Percentiles rank a stretch among this genome's conserved stretches.
phyloP scores from a whole-genome alignment of 768 basidiomycete species.

The Suillus sp. region DNA sequence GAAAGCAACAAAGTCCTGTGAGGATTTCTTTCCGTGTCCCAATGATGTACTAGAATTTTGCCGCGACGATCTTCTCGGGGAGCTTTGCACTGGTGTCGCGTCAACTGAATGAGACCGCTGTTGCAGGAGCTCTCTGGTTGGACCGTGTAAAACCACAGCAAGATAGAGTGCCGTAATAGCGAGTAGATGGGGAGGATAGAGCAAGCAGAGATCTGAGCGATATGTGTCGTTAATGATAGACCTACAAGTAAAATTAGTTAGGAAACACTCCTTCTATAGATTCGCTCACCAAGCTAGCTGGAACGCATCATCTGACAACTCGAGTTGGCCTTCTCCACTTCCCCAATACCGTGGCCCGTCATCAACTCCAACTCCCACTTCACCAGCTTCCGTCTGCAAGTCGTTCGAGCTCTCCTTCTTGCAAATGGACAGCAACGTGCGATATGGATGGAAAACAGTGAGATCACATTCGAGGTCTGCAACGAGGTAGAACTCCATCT shows the following conservation, averaged over 20 bases:
- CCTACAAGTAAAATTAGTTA: constrained; percentile 45
- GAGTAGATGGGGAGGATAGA: constrained; percentile 94
- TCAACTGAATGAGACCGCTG: constrained; percentile 36
- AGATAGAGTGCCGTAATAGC: constrained; percentile 92
- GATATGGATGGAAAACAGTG: constrained; percentile 92
- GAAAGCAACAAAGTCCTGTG: constrained; percentile 76
- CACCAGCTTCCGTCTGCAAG: constrained; percentile 55
- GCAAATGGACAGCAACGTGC: constrained; percentile 79
- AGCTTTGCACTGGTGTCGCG: constrained; percentile 32
- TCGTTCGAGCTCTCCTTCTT: constrained; percentile 51
- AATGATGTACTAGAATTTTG: constrained; percentile 39
- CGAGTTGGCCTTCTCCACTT: constrained; percentile 75
- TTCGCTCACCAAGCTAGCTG: too few relatives aligned
- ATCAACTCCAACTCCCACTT: constrained; percentile 54
- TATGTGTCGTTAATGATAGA: constrained; percentile 97
- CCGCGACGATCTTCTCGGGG: constrained; percentile 59
- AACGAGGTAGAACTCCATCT: constrained; percentile 99
- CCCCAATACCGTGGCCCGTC: constrained; percentile 75
- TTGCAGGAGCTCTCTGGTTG: constrained; percentile 49
- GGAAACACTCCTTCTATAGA: too few relatives aligned
- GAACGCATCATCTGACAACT: constrained; percentile 65
- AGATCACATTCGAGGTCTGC: constrained; percentile 96
- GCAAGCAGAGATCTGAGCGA: constrained; percentile 88
- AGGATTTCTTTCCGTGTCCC: constrained; percentile 35
- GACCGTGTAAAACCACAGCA: constrained; percentile 72